These are phyloP conservation scores for Beauveria bassiana DNA, from an alignment of 2,329 filamentous ascomycete genomes.

Conservation along the genomic window DNA sequence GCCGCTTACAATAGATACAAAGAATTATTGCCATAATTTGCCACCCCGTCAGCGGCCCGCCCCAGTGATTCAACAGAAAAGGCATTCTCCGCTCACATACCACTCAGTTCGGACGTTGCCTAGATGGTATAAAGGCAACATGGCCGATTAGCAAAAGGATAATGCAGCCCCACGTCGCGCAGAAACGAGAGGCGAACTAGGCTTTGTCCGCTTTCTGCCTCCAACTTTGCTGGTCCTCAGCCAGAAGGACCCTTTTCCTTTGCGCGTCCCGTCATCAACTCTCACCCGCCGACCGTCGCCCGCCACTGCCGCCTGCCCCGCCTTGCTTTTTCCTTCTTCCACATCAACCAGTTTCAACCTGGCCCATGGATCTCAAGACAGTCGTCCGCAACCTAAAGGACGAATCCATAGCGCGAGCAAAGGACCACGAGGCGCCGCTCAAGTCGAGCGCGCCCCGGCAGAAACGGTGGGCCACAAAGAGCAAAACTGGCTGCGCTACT, in stretches of 20 bases:
- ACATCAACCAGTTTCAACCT: background rate
- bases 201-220: background rate
- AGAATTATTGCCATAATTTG: background rate
- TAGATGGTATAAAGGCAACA: background rate
- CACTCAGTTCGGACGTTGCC: background rate
- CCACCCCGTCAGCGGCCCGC: background rate
- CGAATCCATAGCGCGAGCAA: background rate
- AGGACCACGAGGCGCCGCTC: slow-evolving; percentile 1
- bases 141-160: background rate
- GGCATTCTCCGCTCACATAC: background rate
- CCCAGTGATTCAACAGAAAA: background rate
- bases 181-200: background rate
- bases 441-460: slow-evolving; percentile 6
- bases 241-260: background rate
- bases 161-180: background rate
- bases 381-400: slow-evolving; percentile 4
- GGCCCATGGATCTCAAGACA: slow-evolving; percentile 9
- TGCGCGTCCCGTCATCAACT: background rate
- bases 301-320: background rate
- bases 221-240: background rate
- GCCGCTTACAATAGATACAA: background rate
- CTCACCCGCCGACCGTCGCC: background rate
- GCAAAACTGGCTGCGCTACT: slow-evolving; percentile 11
- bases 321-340: background rate
- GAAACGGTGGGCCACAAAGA: slow-evolving; percentile 12